phyloP scores from a whole-genome alignment of 2,329 filamentous ascomycete genomes.

The Pseudogymnoascus sp. region DNA sequence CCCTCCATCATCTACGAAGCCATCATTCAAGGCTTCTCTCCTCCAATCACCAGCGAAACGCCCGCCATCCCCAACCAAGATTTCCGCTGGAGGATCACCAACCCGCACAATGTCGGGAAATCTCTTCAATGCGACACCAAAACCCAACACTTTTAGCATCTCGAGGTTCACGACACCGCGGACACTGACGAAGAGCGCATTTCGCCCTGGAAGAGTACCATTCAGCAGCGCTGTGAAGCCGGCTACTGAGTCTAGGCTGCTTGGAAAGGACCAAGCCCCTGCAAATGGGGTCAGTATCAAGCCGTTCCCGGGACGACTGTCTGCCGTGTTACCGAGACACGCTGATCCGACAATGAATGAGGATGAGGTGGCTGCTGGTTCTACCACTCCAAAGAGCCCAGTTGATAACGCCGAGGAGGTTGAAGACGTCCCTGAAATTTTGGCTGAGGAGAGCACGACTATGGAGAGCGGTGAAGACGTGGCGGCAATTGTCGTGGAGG shows the following conservation, averaged over 20 bases:
- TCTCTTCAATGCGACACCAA: conserved; percentile 21
- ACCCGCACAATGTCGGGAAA: conserved; percentile 11
- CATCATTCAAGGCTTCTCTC: conserved; percentile 23
- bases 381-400: background rate
- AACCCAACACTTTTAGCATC: conserved; percentile 24
- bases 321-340: conserved; percentile 32
- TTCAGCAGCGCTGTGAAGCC: conserved; percentile 15
- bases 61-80: conserved; percentile 26
- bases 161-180: conserved; percentile 25
- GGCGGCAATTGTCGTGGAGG: background rate
- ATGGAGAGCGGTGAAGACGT: conserved; percentile 16
- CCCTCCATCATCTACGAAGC: conserved; percentile 20
- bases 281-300: conserved; percentile 10
- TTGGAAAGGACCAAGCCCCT: background rate
- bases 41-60: conserved; percentile 27
- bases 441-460: conserved; percentile 13
- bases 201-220: conserved; percentile 18
- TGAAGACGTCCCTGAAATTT: conserved; percentile 4
- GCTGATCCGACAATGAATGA: conserved; percentile 22
- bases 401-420: background rate
- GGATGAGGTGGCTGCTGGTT: background rate
- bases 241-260: background rate
- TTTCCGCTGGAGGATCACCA: conserved; percentile 24
- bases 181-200: conserved; percentile 15
- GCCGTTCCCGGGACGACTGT: conserved; percentile 32